Evolutionary conservation across 805 yeast species (phyloP).

Genomic region (Candida vartiovaarae): DNA sequence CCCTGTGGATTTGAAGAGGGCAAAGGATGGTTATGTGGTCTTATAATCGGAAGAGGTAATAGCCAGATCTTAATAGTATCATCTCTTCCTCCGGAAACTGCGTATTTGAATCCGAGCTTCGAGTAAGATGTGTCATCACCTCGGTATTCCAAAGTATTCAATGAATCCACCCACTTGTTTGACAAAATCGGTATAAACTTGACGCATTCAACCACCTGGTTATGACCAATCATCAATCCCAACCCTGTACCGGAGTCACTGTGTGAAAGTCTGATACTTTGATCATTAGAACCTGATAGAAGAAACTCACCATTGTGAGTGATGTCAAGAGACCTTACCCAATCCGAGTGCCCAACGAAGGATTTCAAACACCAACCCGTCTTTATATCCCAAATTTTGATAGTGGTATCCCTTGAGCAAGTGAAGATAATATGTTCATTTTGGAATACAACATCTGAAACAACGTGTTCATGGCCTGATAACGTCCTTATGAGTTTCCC

Average conservation of each 20-base stretch:
- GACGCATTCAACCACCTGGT: conserved; percentile 74
- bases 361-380: conserved; percentile 63
- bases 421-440: conserved; percentile 42
- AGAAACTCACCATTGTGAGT: conserved; percentile 40
- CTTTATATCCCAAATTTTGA: conserved; percentile 59
- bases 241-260: conserved; percentile 60
- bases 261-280: conserved; percentile 61
- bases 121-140: conserved; percentile 23
- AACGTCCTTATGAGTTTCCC: conserved; percentile 54
- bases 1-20: conserved; percentile 60
- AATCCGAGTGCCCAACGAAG: conserved; percentile 76
- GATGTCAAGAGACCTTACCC: conserved; percentile 69
- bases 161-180: conserved; percentile 40
- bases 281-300: conserved; percentile 75
- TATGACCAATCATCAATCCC: conserved; percentile 66
- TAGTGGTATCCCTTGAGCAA: conserved; percentile 55
- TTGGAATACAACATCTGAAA: conserved; percentile 56
- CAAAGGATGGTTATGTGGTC: conserved; percentile 47
- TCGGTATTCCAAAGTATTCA: conserved; percentile 24
- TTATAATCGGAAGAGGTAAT: conserved; percentile 56
- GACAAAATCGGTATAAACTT: conserved; percentile 54
- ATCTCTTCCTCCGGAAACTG: conserved; percentile 78
- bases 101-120: conserved; percentile 56
- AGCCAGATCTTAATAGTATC: conserved; percentile 70
- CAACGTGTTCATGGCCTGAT: conserved; percentile 83